Evolutionary conservation across 1,284 basidiomycete species (phyloP).

Genomic region (Rhodotorula sp.): DNA sequence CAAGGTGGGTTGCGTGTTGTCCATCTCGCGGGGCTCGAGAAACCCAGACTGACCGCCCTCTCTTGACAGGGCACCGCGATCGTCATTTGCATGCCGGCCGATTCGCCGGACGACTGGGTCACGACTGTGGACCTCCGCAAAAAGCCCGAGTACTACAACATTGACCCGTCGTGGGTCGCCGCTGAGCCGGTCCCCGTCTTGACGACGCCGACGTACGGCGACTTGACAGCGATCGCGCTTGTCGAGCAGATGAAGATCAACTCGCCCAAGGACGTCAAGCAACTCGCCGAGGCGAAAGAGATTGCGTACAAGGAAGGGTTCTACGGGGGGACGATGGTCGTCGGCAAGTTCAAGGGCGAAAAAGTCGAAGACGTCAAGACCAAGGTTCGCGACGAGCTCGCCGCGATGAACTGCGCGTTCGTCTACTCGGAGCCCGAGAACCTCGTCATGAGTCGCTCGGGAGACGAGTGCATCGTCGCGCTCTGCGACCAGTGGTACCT

Average conservation of each 20-base stretch:
- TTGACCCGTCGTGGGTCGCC: constrained; percentile 84
- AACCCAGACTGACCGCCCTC: no score
- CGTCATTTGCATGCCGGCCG: constrained; percentile 95
- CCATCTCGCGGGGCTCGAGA: no score
- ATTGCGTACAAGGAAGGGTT: constrained; percentile 98
- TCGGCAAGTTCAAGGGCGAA: constrained; percentile 84
- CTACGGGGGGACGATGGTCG: constrained; percentile 85
- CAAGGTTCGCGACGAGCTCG: constrained; percentile 82
- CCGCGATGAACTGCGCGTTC: constrained; percentile 73
- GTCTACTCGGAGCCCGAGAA: constrained; percentile 96
- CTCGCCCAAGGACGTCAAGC: constrained; percentile 89
- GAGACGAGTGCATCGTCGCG: constrained; percentile 95
- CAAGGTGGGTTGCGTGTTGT: constrained; percentile 59
- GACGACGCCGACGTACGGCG: constrained; percentile 82
- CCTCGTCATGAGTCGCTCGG: constrained; percentile 80
- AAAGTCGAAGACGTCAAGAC: constrained; percentile 86
- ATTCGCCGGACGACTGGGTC: constrained; percentile 95
- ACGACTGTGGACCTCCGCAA: constrained; percentile 90
- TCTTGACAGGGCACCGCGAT: constrained; percentile 78
- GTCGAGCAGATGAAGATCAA: constrained; percentile 91
- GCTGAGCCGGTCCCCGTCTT: constrained; percentile 86
- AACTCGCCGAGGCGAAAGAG: constrained; percentile 94
- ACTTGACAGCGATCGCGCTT: constrained; percentile 83
- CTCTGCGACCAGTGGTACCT: constrained; percentile 99
- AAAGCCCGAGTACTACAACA: constrained; percentile 96